Evolutionary conservation across 1,284 basidiomycete genomes (phyloP).

Genomic region (Rhodotorula sp.): DNA sequence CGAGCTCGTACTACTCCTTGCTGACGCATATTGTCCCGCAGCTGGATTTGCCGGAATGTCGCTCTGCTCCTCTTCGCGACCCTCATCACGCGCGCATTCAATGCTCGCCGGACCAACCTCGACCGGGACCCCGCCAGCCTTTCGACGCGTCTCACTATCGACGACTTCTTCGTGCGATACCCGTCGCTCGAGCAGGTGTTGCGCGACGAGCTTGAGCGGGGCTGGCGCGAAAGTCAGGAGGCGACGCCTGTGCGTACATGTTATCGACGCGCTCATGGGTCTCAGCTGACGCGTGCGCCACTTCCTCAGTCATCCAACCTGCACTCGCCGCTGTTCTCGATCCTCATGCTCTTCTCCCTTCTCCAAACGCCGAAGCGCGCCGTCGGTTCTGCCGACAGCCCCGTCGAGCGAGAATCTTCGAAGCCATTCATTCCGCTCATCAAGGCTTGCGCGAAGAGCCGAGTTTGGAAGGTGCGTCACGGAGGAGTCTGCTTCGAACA

Average conservation of each 20-base stretch:
- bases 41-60: slow-evolving; percentile 52
- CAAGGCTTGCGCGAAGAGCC: slow-evolving; percentile 24
- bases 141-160: slow-evolving; percentile 21
- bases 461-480: slow-evolving; percentile 39
- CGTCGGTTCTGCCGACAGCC: neutral
- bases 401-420: neutral
- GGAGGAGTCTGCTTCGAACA: too few species aligned
- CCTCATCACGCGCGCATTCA: slow-evolving; percentile 48
- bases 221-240: slow-evolving; percentile 27
- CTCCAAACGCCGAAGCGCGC: slow-evolving; percentile 32
- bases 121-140: slow-evolving; percentile 30
- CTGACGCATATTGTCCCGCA: neutral
- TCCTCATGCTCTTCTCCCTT: slow-evolving; percentile 41
- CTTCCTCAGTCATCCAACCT: slow-evolving; percentile 31
- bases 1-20: fast-evolving
- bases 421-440: slow-evolving; percentile 32
- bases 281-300: neutral
- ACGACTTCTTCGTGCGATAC: slow-evolving; percentile 39
- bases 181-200: slow-evolving; percentile 30
- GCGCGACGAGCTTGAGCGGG: slow-evolving; percentile 28
- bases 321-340: slow-evolving; percentile 37
- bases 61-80: slow-evolving; percentile 51
- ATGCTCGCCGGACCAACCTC: slow-evolving; percentile 36
- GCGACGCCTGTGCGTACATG: slow-evolving; percentile 22
- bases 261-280: fast-evolving